Evolutionary conservation across 139 green algal genomes (phyloP).

Genomic region (Deuterostichococcus epilithicus): DNA sequence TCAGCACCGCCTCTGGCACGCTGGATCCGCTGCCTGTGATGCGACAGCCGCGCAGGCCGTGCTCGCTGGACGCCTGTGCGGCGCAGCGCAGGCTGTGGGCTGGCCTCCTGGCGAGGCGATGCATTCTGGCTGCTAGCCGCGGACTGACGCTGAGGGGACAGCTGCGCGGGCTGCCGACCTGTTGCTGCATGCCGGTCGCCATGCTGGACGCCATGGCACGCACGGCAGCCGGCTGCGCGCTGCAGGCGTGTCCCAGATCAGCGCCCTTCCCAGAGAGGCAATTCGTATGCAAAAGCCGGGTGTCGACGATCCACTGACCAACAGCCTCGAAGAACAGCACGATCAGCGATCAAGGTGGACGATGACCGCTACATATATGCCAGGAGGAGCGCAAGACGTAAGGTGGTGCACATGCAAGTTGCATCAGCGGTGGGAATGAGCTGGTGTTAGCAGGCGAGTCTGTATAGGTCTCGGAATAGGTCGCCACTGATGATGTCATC

Average conservation of each 20-base stretch:
- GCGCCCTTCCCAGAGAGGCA: not conserved
- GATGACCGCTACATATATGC: too few relatives aligned
- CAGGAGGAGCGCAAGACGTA: too few relatives aligned
- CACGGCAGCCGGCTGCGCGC: not conserved
- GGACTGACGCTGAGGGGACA: not conserved
- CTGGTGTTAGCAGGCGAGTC: too few relatives aligned
- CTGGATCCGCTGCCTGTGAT: conserved; percentile 77
- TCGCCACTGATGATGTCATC: too few relatives aligned
- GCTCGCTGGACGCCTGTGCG: not conserved
- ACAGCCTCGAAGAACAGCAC: too few relatives aligned
- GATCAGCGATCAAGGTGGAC: too few relatives aligned
- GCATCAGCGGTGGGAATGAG: too few relatives aligned
- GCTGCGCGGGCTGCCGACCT: not conserved
- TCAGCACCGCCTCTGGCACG: conserved; percentile 74
- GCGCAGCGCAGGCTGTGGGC: too few relatives aligned
- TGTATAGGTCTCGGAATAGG: too few relatives aligned
- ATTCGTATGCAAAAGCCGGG: not conserved
- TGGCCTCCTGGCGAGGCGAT: not conserved
- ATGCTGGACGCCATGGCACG: not conserved
- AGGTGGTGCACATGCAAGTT: too few relatives aligned
- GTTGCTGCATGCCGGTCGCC: not conserved
- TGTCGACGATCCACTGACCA: too few relatives aligned
- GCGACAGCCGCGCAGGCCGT: not conserved
- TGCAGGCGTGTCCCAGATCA: not conserved
- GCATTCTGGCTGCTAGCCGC: not conserved